Evolutionary conservation across 2,329 filamentous ascomycete genomes (phyloP), one percentile per base, ranked within the genome.

Genomic region (Fusarium keratoplasticum): DNA sequence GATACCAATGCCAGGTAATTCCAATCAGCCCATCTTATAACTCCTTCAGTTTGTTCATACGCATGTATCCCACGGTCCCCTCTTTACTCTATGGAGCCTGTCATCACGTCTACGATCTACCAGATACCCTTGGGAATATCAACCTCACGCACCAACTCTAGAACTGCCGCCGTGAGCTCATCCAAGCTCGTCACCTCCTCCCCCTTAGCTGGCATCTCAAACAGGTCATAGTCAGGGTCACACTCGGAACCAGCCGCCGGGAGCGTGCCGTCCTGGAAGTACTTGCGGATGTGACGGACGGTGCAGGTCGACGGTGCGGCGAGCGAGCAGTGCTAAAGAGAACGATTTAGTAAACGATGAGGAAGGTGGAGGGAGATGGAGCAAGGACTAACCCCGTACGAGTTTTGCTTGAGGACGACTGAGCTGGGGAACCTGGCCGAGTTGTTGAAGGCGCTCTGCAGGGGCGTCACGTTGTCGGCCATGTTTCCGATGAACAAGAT

Each of bases 381-480:
- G 4, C 18, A 29, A n/a, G 10, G 11, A 79, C 85, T 80, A 81
- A 87, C 87, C 6, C 88, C 88, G 44, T 86, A 89, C 1, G 85
- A 85, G 52, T 88, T 85, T 73, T 88, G 86, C 14, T 85, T 81
- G 29, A 89, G 76, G 7, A 89, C 79, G 0, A 83, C 82, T 0
- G 86, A 87, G 16, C 82, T 83, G 0, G 82, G 81, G 60, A 89
- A 89, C 0, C 82, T 81, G 3, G 78, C 80, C 18, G 80, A 84
- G 80, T 86, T 86, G 66, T 84, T 86, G n/a, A 81, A 67, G 6
- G 86, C 86, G 69, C 84, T 86, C 20, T 83, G 73, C 4, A 84
- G 73, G 20, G 86, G 86, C n/a, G 86, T 88, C 27, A 87, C 82
- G 47, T 87, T 87, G 70, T 88, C 86, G 16, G 82, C 83, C 33